phyloP scores from a whole-genome alignment of 2,329 filamentous ascomycete species.

The Stagonosporopsis rhizophila region DNA sequence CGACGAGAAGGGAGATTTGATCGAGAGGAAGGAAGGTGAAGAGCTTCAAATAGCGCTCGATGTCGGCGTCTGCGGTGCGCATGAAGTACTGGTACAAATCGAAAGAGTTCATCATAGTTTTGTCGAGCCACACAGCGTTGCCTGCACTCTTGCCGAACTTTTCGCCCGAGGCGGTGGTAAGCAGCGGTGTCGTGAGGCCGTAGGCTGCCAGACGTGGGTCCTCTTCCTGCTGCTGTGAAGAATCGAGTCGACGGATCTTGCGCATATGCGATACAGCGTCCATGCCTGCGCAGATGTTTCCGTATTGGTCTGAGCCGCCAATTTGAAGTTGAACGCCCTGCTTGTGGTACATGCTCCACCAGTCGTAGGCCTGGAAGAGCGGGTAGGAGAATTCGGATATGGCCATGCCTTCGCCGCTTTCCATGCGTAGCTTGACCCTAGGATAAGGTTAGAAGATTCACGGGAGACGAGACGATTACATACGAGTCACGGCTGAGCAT shows the following conservation, averaged over 20 bases:
- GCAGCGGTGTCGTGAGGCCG: conserved; percentile 87
- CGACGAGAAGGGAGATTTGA: conserved; percentile 73
- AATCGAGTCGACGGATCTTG: conserved; percentile 39
- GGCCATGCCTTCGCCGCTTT: conserved; percentile 89
- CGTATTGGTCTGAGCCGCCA: conserved; percentile 93
- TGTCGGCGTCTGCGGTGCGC: conserved; percentile 78
- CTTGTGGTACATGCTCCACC: conserved; percentile 82
- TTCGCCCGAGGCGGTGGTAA: conserved; percentile 82
- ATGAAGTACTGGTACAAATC: conserved; percentile 92
- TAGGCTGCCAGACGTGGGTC: conserved; percentile 63
- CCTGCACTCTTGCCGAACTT: conserved; percentile 97
- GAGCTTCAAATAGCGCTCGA: conserved; percentile 82
- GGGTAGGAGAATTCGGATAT: conserved; percentile 94
- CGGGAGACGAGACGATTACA: conserved; percentile 49
- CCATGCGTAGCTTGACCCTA: conserved; percentile 81
- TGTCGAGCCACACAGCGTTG: conserved; percentile 92
- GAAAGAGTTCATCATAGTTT: conserved; percentile 78
- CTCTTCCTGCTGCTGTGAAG: conserved; percentile 29
- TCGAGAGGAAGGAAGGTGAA: conserved; percentile 85
- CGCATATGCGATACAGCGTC: conserved; percentile 82
- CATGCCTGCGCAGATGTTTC: conserved; percentile 91
- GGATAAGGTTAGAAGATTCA: conserved; percentile 22
- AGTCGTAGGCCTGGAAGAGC: conserved; percentile 94
- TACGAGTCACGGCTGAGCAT: conserved; percentile 90
- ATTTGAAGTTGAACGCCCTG: conserved; percentile 82